These are phyloP conservation scores for Coemansia sp. DNA, from an alignment of 192 early-diverging fungal species.

Conservation along the genomic window DNA sequence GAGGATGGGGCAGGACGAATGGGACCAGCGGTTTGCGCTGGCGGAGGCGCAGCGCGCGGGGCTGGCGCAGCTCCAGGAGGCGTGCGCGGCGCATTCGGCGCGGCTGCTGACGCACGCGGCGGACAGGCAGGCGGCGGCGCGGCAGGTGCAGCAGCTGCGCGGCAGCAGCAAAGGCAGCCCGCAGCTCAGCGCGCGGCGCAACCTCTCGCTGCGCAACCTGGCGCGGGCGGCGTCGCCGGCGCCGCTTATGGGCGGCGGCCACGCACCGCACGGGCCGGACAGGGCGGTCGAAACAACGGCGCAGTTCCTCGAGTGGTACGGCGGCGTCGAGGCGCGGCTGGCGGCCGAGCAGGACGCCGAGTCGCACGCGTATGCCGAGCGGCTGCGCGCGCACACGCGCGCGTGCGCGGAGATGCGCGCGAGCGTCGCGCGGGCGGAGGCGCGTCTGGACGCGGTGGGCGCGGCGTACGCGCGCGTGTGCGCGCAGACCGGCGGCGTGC, in stretches of 20 bases:
- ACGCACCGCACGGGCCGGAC: background rate
- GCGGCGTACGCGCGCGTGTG: slow-evolving; percentile 75
- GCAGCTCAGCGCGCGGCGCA: slow-evolving; percentile 19
- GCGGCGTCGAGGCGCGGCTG: slow-evolving; percentile 72
- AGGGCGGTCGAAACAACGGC: slow-evolving; percentile 81
- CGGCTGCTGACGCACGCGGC: slow-evolving; percentile 1
- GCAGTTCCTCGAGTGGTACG: slow-evolving; percentile 95
- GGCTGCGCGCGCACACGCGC: slow-evolving; percentile 1
- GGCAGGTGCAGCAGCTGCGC: slow-evolving; percentile 6
- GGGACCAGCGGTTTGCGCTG: slow-evolving; percentile 20
- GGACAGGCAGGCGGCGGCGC: background rate
- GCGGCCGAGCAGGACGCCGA: slow-evolving; percentile 73
- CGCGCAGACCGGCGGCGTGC: slow-evolving; percentile 68
- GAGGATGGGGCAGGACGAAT: slow-evolving; percentile 10
- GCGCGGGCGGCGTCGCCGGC: background rate
- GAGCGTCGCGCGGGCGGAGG: slow-evolving; percentile 55
- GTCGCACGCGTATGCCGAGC: slow-evolving; percentile 68
- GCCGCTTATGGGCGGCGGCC: too few relatives aligned
- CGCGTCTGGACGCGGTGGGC: slow-evolving; percentile 62
- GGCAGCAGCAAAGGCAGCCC: slow-evolving; percentile 3
- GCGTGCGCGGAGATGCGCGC: slow-evolving; percentile 50
- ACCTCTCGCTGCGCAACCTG: slow-evolving; percentile 18
- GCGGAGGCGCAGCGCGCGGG: background rate
- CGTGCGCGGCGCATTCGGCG: slow-evolving; percentile 1
- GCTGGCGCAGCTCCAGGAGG: slow-evolving; percentile 16